Evolutionary conservation across 768 basidiomycete species (phyloP).

Genomic region (Calocybe gangraenosa): DNA sequence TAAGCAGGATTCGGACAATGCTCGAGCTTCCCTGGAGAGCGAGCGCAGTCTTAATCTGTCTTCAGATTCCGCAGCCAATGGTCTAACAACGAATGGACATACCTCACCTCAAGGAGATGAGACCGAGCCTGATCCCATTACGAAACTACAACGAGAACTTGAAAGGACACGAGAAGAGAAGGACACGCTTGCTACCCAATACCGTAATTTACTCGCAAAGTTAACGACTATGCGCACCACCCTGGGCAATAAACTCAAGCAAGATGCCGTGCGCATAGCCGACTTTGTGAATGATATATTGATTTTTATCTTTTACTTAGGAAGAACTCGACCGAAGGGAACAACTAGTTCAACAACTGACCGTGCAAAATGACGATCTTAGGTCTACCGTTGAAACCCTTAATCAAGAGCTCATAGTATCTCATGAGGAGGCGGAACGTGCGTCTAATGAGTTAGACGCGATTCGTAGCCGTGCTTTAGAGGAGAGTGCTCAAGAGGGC

Average conservation of each 20-base stretch:
- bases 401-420: conserved; percentile 71
- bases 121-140: conserved; percentile 42
- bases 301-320: conserved; percentile 40
- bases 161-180: conserved; percentile 78
- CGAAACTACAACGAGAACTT: conserved; percentile 70
- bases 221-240: conserved; percentile 91
- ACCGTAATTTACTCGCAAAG: conserved; percentile 81
- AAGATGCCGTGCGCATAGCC: conserved; percentile 78
- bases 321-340: conserved; percentile 97
- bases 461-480: conserved; percentile 58
- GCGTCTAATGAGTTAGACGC: conserved; percentile 65
- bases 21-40: conserved; percentile 44
- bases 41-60: conserved; percentile 33
- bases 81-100: conserved; percentile 27
- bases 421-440: conserved; percentile 72
- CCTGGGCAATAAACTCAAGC: conserved; percentile 89
- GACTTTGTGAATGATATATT: conserved; percentile 5
- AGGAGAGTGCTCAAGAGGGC: conserved; percentile 69
- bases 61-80: conserved; percentile 23
- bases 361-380: conserved; percentile 74
- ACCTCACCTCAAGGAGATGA: conserved; percentile 19
- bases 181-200: conserved; percentile 81
- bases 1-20: conserved; percentile 17
- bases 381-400: conserved; percentile 70
- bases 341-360: conserved; percentile 75